Evolutionary conservation across 495 filamentous ascomycete genomes (phyloP), one percentile per base, ranked within the genome.

Genomic region (Rhypophila decipiens): DNA sequence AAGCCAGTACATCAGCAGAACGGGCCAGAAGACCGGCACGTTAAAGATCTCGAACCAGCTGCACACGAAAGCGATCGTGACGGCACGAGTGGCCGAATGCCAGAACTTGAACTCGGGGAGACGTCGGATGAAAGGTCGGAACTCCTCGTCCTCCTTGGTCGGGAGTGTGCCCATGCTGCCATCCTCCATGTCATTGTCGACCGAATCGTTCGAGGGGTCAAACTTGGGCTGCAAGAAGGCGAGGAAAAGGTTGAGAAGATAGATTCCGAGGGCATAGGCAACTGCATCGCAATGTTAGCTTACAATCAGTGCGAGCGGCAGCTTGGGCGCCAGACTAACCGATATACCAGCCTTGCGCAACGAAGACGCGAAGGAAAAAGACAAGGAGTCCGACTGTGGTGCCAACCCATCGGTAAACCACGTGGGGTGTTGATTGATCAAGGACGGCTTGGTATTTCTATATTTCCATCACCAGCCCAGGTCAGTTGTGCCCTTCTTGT

Each of bases 71-170:
- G 77, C 83, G 57, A 96, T 88, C 46, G 73, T 55, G 60, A 96
- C 78, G 40, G 93, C 93, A 57, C 88, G 82, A 50, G 93, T 96
- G 36, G 90, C 90, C 43, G 85, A 81, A 66, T 96, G 84, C 93
- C 93, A 98, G 79, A 98, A 98, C 78, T 97, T 98, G 79, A 98
- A 98, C 71, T 98, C 93, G 20, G 93, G 93, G 19, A 98, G 82
- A 37, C 93, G 80, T 55, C 93, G 77, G 65, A 98, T 96, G 63
- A 98, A 98, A 2, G 93, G 93, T 33, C 88, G 80, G 75, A 98
- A 98, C 71, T 98, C 93, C 54, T 97, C 88, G 63, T 95, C 89
- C 54, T 89, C 80, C 72, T 95, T 95, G 31, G 88, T 96, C 8
- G 93, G 93, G 12, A 98, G 83, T 24, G 77, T 74, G 46, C 75